phyloP scores from a whole-genome alignment of 192 early-diverging fungal species.

The Coemansia sp. region DNA sequence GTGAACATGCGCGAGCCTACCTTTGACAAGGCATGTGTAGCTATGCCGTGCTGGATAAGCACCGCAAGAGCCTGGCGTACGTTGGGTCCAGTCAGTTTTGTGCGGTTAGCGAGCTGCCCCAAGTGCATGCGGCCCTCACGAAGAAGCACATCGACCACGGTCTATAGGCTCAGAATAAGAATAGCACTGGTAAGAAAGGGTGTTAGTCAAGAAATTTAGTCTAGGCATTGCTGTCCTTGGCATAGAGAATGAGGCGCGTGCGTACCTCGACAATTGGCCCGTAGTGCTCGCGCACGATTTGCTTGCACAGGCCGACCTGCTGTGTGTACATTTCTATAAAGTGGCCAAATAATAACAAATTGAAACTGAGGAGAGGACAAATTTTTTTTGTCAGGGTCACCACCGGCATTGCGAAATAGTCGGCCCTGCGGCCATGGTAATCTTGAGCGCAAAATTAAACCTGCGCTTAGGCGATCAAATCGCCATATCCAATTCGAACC shows the following conservation, averaged over 20 bases:
- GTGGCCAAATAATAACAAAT: background rate
- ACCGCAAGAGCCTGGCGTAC: constrained; percentile 78
- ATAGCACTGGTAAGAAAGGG: background rate
- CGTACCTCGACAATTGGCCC: constrained; percentile 76
- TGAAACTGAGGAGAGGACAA: background rate
- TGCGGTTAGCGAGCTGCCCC: constrained; percentile 52
- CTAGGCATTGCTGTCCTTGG: background rate
- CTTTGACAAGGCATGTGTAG: constrained; percentile 65
- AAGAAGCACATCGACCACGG: constrained; percentile 31
- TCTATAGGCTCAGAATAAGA: constrained; percentile 8
- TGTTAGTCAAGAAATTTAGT: background rate
- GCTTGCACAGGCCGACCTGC: constrained; percentile 44
- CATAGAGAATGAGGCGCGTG: background rate
- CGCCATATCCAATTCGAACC: background rate
- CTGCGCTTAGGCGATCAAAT: background rate
- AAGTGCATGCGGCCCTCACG: constrained; percentile 70
- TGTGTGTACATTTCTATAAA: constrained; percentile 40
- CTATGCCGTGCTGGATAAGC: constrained; percentile 86
- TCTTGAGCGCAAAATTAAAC: background rate
- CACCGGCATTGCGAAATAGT: background rate
- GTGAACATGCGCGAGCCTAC: constrained; percentile 65
- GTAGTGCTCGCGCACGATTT: constrained; percentile 75
- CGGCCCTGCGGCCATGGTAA: background rate
- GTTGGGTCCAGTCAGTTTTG: constrained; percentile 54
- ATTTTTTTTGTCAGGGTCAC: background rate